phyloP scores from a whole-genome alignment of 108 stramenopile species.

The Skeletonema potamos region DNA sequence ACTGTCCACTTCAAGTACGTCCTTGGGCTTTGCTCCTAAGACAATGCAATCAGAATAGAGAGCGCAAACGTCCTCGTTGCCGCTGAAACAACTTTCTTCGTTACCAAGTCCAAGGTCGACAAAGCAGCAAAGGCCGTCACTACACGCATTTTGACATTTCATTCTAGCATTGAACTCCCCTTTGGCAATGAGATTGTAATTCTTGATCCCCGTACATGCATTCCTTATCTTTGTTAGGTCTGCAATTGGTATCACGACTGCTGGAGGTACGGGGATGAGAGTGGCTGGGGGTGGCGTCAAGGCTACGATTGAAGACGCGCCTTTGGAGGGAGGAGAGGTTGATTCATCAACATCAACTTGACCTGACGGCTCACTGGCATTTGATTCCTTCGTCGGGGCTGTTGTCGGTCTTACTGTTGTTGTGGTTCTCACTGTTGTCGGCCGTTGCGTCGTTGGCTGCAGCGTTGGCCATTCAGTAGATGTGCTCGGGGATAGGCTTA shows the following conservation, averaged over 20 bases:
- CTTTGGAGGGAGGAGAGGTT: neutral
- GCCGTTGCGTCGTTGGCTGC: neutral
- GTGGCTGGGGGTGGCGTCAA: neutral
- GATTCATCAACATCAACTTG: too few species aligned
- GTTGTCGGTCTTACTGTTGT: too few species aligned
- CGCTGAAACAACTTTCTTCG: neutral
- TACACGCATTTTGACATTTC: constrained; percentile 1
- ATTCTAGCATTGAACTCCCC: constrained; percentile 10
- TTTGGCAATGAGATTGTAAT: neutral
- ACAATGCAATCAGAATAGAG: constrained; percentile 2
- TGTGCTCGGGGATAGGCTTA: neutral
- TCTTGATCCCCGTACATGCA: neutral
- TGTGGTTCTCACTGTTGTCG: neutral
- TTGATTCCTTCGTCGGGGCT: neutral
- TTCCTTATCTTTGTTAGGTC: constrained; percentile 3
- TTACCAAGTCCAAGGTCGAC: neutral
- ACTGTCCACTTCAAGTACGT: neutral
- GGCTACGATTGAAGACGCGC: neutral
- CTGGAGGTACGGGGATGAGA: neutral
- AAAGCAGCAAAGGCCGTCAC: constrained; percentile 8
- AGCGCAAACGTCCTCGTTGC: neutral
- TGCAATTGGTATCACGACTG: neutral
- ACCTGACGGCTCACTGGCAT: neutral
- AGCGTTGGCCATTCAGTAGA: neutral
- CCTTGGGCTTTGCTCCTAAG: neutral